Conservation (phyloP, 148 eudicot species). For the Persicaria maculosa region DNA sequence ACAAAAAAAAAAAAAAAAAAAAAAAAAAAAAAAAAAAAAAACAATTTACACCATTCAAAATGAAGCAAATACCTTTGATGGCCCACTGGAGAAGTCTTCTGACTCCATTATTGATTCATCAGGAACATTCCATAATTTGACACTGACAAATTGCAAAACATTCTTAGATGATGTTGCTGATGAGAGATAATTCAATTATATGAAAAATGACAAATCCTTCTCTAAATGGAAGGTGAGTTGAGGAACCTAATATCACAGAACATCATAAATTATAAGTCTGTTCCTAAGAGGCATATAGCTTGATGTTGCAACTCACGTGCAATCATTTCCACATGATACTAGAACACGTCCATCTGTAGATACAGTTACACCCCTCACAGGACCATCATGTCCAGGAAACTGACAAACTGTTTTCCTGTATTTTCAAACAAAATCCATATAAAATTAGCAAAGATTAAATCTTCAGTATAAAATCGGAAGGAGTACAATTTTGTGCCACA, state of each 20-base stretch:
- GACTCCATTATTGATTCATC: conserved; percentile 39
- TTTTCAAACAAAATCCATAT: conserved; percentile 1
- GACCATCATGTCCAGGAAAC: conserved; percentile 87
- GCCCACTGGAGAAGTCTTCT: conserved; percentile 26
- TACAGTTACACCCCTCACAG: conserved; percentile 67
- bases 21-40: too few relatives aligned
- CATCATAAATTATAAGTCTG: neutral
- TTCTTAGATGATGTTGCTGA: neutral
- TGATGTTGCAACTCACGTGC: conserved; percentile 55
- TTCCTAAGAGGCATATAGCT: neutral
- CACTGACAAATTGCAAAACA: conserved; percentile 37
- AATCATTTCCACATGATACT: conserved; percentile 92
- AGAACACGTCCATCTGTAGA: conserved; percentile 86
- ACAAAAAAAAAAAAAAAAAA: too few relatives aligned
- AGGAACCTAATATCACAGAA: neutral
- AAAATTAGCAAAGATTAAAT: neutral
- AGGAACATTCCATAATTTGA: conserved; percentile 85
- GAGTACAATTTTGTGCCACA: neutral
- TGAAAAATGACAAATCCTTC: neutral
- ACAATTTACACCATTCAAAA: neutral
- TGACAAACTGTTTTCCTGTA: conserved; percentile 73
- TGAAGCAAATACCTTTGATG: conserved; percentile 38
- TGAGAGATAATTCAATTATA: neutral
- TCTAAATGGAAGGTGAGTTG: neutral
- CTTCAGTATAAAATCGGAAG: neutral